phyloP scores from a whole-genome alignment of 805 yeast genomes.

The Sugiyamaella smithiae region DNA sequence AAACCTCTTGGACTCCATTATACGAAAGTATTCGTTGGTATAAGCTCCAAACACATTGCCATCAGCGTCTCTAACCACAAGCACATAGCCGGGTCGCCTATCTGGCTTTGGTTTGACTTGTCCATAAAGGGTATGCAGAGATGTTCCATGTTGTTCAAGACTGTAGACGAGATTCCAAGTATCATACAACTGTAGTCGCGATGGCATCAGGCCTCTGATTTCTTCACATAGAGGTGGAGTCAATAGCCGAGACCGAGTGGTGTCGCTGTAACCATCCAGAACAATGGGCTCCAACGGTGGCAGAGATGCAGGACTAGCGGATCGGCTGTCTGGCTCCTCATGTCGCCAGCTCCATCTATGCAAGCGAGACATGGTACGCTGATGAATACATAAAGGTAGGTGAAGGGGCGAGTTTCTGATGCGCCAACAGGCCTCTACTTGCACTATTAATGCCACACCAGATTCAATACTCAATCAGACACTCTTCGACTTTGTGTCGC shows the following conservation, averaged over 20 bases:
- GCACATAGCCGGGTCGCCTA: constrained; percentile 64
- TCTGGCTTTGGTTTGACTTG: constrained; percentile 26
- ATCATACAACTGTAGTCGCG: constrained; percentile 71
- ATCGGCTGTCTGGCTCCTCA: neutral
- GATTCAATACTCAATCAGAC: too few species aligned
- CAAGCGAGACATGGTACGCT: neutral
- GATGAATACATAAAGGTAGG: neutral
- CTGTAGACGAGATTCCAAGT: constrained; percentile 79
- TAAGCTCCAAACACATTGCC: constrained; percentile 75
- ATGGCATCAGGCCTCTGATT: constrained; percentile 68
- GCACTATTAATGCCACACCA: too few species aligned
- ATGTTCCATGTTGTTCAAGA: constrained; percentile 90
- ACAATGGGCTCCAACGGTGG: constrained; percentile 28
- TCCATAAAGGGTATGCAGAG: constrained; percentile 69
- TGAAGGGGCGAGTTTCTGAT: too few species aligned
- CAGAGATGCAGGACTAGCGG: constrained; percentile 7
- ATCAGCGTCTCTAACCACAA: constrained; percentile 64
- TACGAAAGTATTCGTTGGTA: constrained; percentile 63
- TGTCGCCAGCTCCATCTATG: neutral
- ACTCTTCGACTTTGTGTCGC: too few species aligned
- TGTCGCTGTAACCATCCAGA: constrained; percentile 57
- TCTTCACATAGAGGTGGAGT: constrained; percentile 62
- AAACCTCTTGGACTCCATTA: constrained; percentile 69
- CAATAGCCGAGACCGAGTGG: constrained; percentile 59
- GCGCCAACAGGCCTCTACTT: too few species aligned